Conservation (phyloP, 768 basidiomycete genomes). For the Mycena leptocephala region DNA sequence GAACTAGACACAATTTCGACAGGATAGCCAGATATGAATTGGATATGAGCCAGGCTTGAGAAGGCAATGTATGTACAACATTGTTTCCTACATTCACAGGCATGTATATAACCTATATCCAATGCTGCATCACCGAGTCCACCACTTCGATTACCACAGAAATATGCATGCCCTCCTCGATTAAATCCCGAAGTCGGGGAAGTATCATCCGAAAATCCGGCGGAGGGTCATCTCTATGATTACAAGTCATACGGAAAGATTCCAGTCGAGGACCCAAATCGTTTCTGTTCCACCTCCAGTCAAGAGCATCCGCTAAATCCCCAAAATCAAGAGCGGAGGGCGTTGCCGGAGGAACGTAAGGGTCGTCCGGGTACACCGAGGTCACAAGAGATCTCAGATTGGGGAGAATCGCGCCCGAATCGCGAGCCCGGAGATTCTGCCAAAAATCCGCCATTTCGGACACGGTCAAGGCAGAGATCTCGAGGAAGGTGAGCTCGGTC, state of each 20-base stretch:
- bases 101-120: too few relatives aligned
- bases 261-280: background rate
- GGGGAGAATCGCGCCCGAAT: background rate
- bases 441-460: background rate
- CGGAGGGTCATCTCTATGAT: background rate
- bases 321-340: background rate
- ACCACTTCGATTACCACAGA: background rate
- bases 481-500: background rate
- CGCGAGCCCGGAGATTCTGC: background rate
- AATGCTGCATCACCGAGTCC: too few relatives aligned
- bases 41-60: too few relatives aligned
- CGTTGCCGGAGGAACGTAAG: background rate
- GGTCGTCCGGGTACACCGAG: background rate
- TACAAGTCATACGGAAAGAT: background rate
- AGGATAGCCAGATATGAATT: too few relatives aligned
- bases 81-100: too few relatives aligned
- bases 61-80: too few relatives aligned
- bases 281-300: background rate
- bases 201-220: background rate
- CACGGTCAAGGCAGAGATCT: background rate
- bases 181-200: background rate
- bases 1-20: too few relatives aligned
- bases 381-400: background rate
- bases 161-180: constrained; percentile 8
- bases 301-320: background rate